These are phyloP conservation scores for Hyparrhenia diplandra DNA, from an alignment of 176 grass and related monocot genomes.

Conservation along the genomic window DNA sequence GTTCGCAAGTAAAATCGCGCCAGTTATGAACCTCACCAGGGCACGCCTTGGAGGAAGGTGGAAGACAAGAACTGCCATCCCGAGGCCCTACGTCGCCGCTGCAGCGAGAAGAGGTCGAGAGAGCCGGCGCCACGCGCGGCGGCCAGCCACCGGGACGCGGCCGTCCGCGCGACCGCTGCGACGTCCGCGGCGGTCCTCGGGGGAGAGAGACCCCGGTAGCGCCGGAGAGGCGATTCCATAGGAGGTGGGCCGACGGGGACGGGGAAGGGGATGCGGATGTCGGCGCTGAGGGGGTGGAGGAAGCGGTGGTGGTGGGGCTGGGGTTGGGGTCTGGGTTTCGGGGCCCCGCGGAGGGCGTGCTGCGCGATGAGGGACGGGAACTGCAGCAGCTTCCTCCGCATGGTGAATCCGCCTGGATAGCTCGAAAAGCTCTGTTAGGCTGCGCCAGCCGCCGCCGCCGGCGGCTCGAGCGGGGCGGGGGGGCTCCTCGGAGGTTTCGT, in stretches of 20 bases:
- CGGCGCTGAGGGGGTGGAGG: constrained; percentile 13
- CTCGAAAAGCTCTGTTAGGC: not conserved
- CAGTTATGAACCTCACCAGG: constrained; percentile 36
- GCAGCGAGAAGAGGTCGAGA: constrained; percentile 44
- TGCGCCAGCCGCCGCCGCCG: no score
- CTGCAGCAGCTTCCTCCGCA: constrained; percentile 32
- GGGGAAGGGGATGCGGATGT: not conserved
- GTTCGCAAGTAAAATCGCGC: not conserved
- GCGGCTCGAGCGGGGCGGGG: no score
- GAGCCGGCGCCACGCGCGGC: not conserved
- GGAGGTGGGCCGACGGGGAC: not conserved
- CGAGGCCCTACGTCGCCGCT: constrained; percentile 17
- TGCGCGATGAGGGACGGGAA: constrained; percentile 32
- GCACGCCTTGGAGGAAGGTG: not conserved
- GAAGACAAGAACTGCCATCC: not conserved
- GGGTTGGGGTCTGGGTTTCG: constrained; percentile 22
- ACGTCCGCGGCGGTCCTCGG: constrained; percentile 29
- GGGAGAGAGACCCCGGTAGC: not conserved
- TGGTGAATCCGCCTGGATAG: not conserved
- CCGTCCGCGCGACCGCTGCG: constrained; percentile 1
- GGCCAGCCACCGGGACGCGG: constrained; percentile 19
- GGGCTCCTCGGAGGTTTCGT: not conserved
- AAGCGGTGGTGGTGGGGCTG: not conserved
- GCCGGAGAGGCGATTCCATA: constrained; percentile 16
- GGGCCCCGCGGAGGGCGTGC: constrained; percentile 23